phyloP scores from a whole-genome alignment of 192 early-diverging fungal genomes.

The Neocallimastix lanati region DNA sequence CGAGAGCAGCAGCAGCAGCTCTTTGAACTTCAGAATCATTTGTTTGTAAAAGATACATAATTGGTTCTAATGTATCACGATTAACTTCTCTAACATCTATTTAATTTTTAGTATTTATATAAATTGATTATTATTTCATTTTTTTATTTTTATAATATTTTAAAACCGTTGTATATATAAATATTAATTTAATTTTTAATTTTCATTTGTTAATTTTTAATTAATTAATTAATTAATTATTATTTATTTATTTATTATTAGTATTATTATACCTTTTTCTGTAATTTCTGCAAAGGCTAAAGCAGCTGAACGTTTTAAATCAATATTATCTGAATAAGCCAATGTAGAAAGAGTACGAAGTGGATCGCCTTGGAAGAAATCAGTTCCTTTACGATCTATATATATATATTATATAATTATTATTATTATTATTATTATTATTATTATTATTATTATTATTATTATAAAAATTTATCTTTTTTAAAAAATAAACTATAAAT shows the following conservation, averaged over 20 bases:
- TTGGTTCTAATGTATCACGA: conserved; percentile 58
- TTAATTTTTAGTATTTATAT: too few species aligned
- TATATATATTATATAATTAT: not conserved
- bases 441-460: not conserved
- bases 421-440: not conserved
- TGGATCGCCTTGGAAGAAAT: conserved; percentile 65
- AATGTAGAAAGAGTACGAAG: conserved; percentile 62
- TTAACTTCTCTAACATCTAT: conserved; percentile 56
- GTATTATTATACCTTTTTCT: conserved; percentile 47
- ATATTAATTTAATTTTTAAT: too few species aligned
- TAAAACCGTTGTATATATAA: too few species aligned
- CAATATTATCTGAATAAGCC: conserved; percentile 66
- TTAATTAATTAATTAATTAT: too few species aligned
- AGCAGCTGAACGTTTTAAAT: conserved; percentile 68
- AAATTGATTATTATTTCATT: too few species aligned
- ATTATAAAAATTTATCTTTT: too few species aligned
- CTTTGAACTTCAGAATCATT: conserved; percentile 69
- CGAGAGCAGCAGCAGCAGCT: conserved; percentile 67
- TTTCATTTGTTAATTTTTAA: too few species aligned
- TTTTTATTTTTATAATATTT: not conserved
- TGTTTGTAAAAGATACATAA: conserved; percentile 62
- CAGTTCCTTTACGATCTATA: conserved; percentile 39
- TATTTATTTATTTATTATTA: too few species aligned
- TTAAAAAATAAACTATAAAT: too few species aligned
- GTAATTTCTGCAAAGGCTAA: conserved; percentile 80